Base-by-base conservation (phyloP, 495 filamentous ascomycete genomes). In the Neurospora sp. region DNA sequence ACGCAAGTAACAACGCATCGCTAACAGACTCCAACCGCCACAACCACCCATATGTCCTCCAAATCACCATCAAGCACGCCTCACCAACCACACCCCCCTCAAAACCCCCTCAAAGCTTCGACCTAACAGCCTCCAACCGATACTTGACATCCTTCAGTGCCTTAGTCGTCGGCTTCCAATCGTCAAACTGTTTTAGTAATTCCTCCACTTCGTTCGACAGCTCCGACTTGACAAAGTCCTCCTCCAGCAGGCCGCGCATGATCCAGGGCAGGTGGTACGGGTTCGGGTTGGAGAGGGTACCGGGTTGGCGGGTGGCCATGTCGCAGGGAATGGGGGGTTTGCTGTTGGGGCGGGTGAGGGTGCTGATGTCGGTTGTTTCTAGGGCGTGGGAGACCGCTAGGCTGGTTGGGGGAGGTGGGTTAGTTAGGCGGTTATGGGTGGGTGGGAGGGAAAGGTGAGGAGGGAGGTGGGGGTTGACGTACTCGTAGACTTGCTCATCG, bases 81-180 rank as follows among this genome's bases (percentile, higher is more conserved):
- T 12, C 1, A 5, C n/a, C 20, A 22, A 20, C 18, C 37, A 40
- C 2, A 40, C 3, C 40, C 10, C 40, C 12, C 27, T 27, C 27
- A 27, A 27, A 27, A 2, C 27, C 27, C 27, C 27, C 4, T 40
- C 76, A 97, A 40, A 96, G 83, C 81, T 93, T 96, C 7, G 91
- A 94, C 75, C 93, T 85, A 65, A 99, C 94, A 9, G 92, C 94
- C 85, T 99, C 96, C 48, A 99, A 83, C 75, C 96, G 87, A 80
- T 96, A 99, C 79, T 96, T 97, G 41, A 99, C 96, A 84, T 99
- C 96, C 81, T 93, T 97, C 71, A 99, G 82, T 40, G 91, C 91
- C 83, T 98, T 99, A 10, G 87, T 96, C 0, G 85, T 85, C 9
- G 96, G 96, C 78, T 91, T 93, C 96, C 96, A 99, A 61, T 93